Base-by-base conservation (phyloP, 805 yeast genomes). In the Cyberlindnera subsufficiens region DNA sequence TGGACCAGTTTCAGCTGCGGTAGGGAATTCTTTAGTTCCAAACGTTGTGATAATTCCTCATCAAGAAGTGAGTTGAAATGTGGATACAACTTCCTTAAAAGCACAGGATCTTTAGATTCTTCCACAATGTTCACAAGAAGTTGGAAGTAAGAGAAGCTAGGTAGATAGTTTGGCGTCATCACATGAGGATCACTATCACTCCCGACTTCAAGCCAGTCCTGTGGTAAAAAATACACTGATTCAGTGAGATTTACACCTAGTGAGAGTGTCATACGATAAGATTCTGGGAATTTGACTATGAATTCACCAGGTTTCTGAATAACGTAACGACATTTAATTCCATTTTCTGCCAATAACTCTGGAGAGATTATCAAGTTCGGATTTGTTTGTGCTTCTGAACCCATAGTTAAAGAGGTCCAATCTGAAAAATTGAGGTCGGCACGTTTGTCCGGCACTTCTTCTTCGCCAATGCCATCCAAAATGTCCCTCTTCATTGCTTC, bases 231-330 rank as follows among this genome's bases (percentile, higher is more conserved):
- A 42, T 72, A 70, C 3, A 74, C 76, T 30, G 71, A 67, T 58
- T 83, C 86, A 40, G 75, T 71, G 6, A 81, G 58, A 34, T 71
- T 70, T 39, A 77, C 68, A 0, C 88, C 89, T 14, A 76, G 56
- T 0, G 82, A 76, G 3, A 80, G 55, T 5, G 58, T 62, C 13
- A 78, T 58, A 1, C 81, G 65, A 54, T 76, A 82, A 0, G 75
- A 54, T 42, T 69, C 67, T 0, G 90, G 88, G 49, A 64, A 78
- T 43, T 72, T 78, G 44, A 82, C 64, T 6, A 84, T 61, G 42
- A 71, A 68, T 30, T 83, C 85, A 1, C 86, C 86, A 0, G 82
- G 78, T 32, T 66, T 67, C 55, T 83, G 90, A n/a, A 69, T 56
- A 0, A 75, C 62, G 6, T 73, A 69, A 35, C 67, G 63, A 20